These are phyloP conservation scores for Neostapfia colusana DNA, from an alignment of 176 grass and related monocot species.

Conservation along the genomic window DNA sequence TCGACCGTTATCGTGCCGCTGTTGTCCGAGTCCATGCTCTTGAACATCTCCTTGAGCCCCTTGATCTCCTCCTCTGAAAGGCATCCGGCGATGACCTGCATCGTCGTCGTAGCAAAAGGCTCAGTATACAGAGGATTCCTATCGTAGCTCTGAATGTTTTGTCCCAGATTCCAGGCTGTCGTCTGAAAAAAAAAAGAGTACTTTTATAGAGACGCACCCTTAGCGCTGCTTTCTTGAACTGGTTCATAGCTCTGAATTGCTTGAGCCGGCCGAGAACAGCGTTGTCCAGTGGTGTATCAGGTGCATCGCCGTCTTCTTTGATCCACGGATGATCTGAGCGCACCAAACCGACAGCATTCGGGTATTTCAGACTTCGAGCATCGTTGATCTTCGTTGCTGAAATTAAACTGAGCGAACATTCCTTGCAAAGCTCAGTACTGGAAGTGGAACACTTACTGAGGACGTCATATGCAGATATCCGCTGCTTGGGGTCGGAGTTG, in stretches of 20 bases:
- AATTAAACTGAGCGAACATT: background rate
- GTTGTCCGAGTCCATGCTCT: conserved; percentile 78
- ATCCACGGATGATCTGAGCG: conserved; percentile 76
- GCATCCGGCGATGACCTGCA: conserved; percentile 70
- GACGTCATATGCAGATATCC: conserved; percentile 71
- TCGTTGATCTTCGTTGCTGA: background rate
- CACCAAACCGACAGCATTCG: background rate
- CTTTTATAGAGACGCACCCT: conserved; percentile 25
- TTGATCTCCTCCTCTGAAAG: conserved; percentile 87
- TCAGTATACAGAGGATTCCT: too few species aligned
- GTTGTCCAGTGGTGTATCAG: conserved; percentile 79
- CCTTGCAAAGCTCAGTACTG: background rate
- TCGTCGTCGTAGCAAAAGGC: too few species aligned
- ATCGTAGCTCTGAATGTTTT: background rate
- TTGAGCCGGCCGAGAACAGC: conserved; percentile 72
- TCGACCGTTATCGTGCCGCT: conserved; percentile 79
- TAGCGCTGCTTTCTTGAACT: conserved; percentile 80
- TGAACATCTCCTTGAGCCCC: conserved; percentile 87
- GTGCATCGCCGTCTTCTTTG: conserved; percentile 82
- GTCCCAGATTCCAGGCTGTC: background rate
- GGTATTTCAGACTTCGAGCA: background rate
- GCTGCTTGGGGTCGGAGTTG: conserved; percentile 59
- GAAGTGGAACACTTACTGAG: conserved; percentile 46
- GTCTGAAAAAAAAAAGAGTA: background rate
- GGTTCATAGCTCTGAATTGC: conserved; percentile 92